Evolutionary conservation across 2,329 filamentous ascomycete genomes (phyloP), one percentile per base, ranked within the genome.

Genomic region (Exserohilum turcica): DNA sequence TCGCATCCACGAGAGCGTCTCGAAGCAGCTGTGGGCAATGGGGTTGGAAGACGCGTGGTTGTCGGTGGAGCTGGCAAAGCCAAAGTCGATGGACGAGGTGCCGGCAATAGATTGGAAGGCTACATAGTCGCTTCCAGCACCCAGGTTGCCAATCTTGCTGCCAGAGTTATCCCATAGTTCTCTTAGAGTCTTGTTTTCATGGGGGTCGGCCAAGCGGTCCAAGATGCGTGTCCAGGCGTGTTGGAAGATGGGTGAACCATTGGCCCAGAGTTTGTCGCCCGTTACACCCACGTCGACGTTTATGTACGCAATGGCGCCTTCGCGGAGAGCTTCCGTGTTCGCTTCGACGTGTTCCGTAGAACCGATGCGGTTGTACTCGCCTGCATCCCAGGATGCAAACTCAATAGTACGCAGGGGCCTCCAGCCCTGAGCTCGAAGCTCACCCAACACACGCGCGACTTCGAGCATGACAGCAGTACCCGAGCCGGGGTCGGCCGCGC

Each of bases 321-420:
- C 78, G 36, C 90, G 87, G 6, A 99, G 80, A 3, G 78, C 73
- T 0, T 92, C 86, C 24, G 91, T 80, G 62, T 93, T 87, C 40
- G 89, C 88, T 76, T 99, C 94, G 39, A 99, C 94, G 67, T 89
- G 93, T 73, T 99, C 94, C 1, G 94, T 97, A 9, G 91, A 96
- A 7, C 94, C 94, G 52, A 96, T 90, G 39, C 94, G 79, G 74
- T 97, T 97, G 78, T 96, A 97, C 74, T 93, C 91, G 63, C 88
- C 88, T 3, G 85, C 94, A 73, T 99, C 94, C 94, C 94, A 99
- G 29, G 91, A 96, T 68, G 92, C 92, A 74, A 99, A 97, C 72
- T 96, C 90, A 60, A 99, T 96, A 3, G 91, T 95, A n/a, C 94
- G 88, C 13, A 96, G 80, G 1, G 94, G 94, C 21, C 90, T 84